Percentiles rank a stretch among this genome's conserved stretches.
phyloP scores from a whole-genome alignment of 805 yeast species.

The Komagataella pseudopastoris region DNA sequence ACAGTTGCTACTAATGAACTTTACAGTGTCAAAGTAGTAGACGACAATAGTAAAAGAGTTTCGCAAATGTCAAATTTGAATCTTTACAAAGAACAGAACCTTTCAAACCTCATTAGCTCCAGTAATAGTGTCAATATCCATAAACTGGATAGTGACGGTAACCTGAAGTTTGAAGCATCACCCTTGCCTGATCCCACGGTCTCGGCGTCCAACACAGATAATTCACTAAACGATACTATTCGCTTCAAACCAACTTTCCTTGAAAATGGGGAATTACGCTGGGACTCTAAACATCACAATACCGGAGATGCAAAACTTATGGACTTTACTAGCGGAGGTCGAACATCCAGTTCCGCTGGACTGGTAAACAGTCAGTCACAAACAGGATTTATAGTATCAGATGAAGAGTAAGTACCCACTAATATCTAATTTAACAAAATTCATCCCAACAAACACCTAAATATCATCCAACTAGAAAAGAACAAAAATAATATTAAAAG shows the following conservation, averaged over 20 bases:
- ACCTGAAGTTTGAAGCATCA: constrained; percentile 10
- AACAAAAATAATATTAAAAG: neutral
- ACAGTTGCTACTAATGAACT: constrained; percentile 81
- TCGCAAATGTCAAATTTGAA: constrained; percentile 17
- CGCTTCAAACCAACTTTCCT: neutral
- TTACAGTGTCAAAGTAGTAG: constrained; percentile 65
- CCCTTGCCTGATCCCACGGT: neutral
- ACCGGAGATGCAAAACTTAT: constrained; percentile 19
- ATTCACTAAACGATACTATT: neutral
- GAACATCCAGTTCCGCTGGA: constrained; percentile 10
- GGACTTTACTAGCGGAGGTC: constrained; percentile 18
- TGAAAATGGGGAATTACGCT: neutral
- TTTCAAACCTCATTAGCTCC: constrained; percentile 1
- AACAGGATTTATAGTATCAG: neutral
- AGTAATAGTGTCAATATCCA: constrained; percentile 22
- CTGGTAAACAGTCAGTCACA: neutral
- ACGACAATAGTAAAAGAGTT: constrained; percentile 31
- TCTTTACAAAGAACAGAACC: constrained; percentile 12
- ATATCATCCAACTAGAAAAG: neutral
- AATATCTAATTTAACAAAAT: neutral
- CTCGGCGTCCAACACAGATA: neutral
- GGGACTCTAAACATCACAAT: constrained; percentile 4
- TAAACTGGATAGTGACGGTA: constrained; percentile 30
- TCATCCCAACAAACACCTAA: neutral
- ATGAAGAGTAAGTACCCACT: neutral